Base-by-base conservation (phyloP, 2,329 filamentous ascomycete genomes). In the Dactylellina sp. region DNA sequence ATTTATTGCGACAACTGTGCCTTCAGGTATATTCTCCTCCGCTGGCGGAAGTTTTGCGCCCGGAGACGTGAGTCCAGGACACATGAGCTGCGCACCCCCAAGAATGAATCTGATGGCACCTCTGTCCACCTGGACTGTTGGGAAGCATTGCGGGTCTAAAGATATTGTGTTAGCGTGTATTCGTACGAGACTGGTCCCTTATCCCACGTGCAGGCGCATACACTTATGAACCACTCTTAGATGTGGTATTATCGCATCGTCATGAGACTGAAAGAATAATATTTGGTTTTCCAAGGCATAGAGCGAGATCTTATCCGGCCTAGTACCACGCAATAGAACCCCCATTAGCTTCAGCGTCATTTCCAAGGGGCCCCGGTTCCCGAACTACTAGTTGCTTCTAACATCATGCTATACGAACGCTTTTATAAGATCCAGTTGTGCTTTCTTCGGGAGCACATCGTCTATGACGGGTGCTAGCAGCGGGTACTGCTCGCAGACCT, bases 81-180 rank as follows among this genome's bases (percentile, higher is more conserved):
- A 94, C 95, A 99, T 99, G 76, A 99, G 89, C 12, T 94, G 92
- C 0, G 95, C 95, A 47, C 95, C 95, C 0, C 89, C 91, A 1
- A 99, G 87, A 24, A 99, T 94, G 83, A 99, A 99, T 75, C 95
- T 91, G 80, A 99, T 98, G 3, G 95, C 95, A 75, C 95, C 95
- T 55, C 95, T 88, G 82, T 99, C 95, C 81, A 98, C 96, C 71
- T 93, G 90, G 68, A 99, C 85, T 59, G 88, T 90, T 16, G 91
- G 89, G 81, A 99, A 94, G 71, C 88, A 90, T 77, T 88, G 84
- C 7, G 95, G 95, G 83, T 94, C 75, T 76, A 52, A 16, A 14
- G 57, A 14, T 55, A 14, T 28, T n/a, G 7, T 12, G 11, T 49
- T 20, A 56, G 32, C 35, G n/a, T 40, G 1, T n/a, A 12, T 20